Conservation (phyloP, 2,329 filamentous ascomycete species). For the Sporothrix dimorphospora region DNA sequence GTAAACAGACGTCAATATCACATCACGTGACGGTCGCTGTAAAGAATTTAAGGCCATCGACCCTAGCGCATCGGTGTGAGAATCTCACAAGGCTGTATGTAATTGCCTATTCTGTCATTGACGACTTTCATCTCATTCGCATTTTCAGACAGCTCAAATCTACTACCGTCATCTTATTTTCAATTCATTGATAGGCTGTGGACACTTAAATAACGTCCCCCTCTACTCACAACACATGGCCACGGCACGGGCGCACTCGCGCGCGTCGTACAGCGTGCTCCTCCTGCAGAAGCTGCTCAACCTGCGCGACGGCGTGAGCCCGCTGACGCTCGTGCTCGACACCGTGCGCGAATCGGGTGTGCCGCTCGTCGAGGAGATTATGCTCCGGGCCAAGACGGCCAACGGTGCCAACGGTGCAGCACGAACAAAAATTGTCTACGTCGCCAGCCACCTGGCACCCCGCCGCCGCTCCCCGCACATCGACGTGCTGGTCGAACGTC, state of each 20-base stretch:
- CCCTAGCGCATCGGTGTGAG: neutral
- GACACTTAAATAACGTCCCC: too few relatives aligned
- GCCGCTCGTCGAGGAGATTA: conserved; percentile 73
- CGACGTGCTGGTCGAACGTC: conserved; percentile 68
- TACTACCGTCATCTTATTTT: neutral
- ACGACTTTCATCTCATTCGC: neutral
- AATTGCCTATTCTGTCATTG: conserved; percentile 19
- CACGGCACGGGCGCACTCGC: conserved; percentile 30
- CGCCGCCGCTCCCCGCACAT: conserved; percentile 65
- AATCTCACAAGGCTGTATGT: conserved; percentile 8
- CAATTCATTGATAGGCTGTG: too few relatives aligned
- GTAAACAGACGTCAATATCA: neutral
- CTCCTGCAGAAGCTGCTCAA: conserved; percentile 39
- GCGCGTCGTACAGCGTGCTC: conserved; percentile 37
- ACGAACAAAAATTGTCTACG: conserved; percentile 60
- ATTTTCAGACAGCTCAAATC: neutral
- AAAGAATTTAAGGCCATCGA: neutral
- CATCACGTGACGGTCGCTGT: neutral
- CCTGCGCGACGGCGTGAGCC: conserved; percentile 61
- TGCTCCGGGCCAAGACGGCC: conserved; percentile 74
- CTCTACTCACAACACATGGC: neutral
- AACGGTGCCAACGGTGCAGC: too few relatives aligned
- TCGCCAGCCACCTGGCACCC: conserved; percentile 70
- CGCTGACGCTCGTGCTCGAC: conserved; percentile 84
- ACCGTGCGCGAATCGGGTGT: conserved; percentile 78